These are phyloP conservation scores for Aspergillus sp. DNA, from an alignment of 2,329 filamentous ascomycete genomes.

Conservation along the genomic window DNA sequence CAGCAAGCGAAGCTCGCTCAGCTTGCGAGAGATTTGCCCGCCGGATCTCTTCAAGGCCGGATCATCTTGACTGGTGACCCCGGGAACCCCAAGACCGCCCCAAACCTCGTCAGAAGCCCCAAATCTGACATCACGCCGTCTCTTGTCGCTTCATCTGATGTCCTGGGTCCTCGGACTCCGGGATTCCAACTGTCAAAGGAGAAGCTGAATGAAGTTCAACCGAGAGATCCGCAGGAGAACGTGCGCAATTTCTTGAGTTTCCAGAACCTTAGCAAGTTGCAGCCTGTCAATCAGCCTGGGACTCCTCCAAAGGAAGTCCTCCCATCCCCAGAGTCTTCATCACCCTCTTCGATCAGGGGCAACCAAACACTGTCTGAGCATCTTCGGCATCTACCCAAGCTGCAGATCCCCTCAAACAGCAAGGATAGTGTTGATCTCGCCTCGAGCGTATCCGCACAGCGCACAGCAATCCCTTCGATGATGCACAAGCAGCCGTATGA, in stretches of 20 bases:
- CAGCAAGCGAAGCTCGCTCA: conserved; percentile 74
- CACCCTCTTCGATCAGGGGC: no score
- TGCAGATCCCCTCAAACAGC: conserved; percentile 12
- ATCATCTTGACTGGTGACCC: conserved; percentile 77
- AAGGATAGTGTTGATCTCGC: no score
- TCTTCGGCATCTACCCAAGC: neutral
- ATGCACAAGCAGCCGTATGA: conserved; percentile 5
- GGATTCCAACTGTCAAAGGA: conserved; percentile 63
- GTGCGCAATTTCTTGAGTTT: conserved; percentile 85
- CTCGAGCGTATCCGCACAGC: conserved; percentile 18
- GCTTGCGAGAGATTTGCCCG: conserved; percentile 73
- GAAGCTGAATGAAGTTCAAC: conserved; percentile 65
- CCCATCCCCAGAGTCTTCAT: conserved; percentile 5
- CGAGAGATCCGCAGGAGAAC: conserved; percentile 81
- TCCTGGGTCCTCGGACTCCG: conserved; percentile 70
- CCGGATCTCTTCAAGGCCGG: conserved; percentile 64
- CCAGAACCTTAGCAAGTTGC: conserved; percentile 53
- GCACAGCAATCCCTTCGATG: conserved; percentile 30
- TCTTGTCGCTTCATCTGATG: conserved; percentile 83
- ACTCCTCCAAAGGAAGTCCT: conserved; percentile 52
- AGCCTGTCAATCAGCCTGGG: conserved; percentile 51
- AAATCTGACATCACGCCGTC: conserved; percentile 72
- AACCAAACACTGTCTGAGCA: neutral
- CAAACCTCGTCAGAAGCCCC: conserved; percentile 50
- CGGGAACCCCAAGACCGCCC: conserved; percentile 67